phyloP scores from a whole-genome alignment of 495 filamentous ascomycete species.

The Aspergillus indologenus region DNA sequence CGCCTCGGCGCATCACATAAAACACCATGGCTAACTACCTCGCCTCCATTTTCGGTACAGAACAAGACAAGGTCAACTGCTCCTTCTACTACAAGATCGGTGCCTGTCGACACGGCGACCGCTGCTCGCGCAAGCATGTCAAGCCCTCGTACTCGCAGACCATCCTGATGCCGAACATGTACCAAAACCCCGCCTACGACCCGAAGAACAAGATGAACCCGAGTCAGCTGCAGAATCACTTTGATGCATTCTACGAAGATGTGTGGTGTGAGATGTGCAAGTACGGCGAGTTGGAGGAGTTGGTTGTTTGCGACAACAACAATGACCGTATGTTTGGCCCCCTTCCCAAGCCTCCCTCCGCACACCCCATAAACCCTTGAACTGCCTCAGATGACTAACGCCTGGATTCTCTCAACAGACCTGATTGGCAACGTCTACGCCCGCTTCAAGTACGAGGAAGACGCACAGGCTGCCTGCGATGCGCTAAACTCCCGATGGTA shows the following conservation, averaged over 20 bases:
- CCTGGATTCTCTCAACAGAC: slow-evolving; percentile 46
- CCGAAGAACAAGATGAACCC: slow-evolving; percentile 95
- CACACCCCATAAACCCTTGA: neutral
- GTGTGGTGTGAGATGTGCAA: slow-evolving; percentile 99
- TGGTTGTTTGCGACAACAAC: slow-evolving; percentile 92
- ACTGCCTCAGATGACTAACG: slow-evolving; percentile 19
- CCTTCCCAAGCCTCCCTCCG: neutral
- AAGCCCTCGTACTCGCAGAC: slow-evolving; percentile 98
- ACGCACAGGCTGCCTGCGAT: slow-evolving; percentile 89
- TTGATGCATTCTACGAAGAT: slow-evolving; percentile 99
- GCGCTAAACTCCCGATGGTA: slow-evolving; percentile 94
- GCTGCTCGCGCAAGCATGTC: slow-evolving; percentile 96
- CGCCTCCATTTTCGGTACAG: slow-evolving; percentile 98
- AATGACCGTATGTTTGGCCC: slow-evolving; percentile 77
- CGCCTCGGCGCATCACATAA: slow-evolving; percentile 7
- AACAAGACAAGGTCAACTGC: slow-evolving; percentile 94
- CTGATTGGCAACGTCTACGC: slow-evolving; percentile 99
- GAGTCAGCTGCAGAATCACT: slow-evolving; percentile 94
- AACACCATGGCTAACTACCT: slow-evolving; percentile 89
- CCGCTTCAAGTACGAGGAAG: slow-evolving; percentile 99
- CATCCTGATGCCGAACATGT: slow-evolving; percentile 95
- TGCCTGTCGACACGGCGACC: slow-evolving; percentile 95
- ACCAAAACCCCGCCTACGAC: slow-evolving; percentile 98
- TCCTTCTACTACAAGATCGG: slow-evolving; percentile 96
- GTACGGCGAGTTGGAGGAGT: slow-evolving; percentile 85